phyloP scores from a whole-genome alignment of 2,329 filamentous ascomycete genomes.

The Leptographium radiaticola region DNA sequence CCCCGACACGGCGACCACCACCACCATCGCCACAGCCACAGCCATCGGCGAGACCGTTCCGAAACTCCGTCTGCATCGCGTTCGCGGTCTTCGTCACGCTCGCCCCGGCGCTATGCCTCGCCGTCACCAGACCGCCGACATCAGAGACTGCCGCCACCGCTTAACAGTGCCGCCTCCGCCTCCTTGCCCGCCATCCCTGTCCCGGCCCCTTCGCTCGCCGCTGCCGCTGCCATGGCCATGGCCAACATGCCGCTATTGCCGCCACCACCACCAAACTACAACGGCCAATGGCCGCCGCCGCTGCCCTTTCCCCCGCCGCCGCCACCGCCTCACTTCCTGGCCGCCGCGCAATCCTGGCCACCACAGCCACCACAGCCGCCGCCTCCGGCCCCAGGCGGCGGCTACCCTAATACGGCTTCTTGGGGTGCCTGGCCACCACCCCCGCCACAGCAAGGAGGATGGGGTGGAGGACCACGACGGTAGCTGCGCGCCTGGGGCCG shows the following conservation, averaged over 20 bases:
- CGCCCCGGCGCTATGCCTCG: background rate
- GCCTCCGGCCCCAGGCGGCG: background rate
- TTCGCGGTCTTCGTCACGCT: background rate
- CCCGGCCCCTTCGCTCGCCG: background rate
- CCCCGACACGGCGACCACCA: background rate
- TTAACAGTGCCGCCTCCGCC: background rate
- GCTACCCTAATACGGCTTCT: background rate
- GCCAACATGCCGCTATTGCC: background rate
- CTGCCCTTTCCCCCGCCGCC: constrained; percentile 1
- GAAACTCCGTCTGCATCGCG: background rate
- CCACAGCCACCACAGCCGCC: no score
- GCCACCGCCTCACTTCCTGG: background rate
- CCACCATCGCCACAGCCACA: background rate
- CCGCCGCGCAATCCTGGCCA: background rate
- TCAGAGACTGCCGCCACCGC: background rate
- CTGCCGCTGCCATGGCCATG: background rate
- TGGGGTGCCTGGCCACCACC: background rate
- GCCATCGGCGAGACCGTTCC: background rate
- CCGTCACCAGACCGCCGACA: no score
- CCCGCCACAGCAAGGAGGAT: background rate
- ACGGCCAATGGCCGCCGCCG: constrained; percentile 9
- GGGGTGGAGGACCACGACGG: background rate
- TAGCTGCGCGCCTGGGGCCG: no score
- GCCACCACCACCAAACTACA: constrained; percentile 6
- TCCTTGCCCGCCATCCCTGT: background rate